phyloP scores from a whole-genome alignment of 192 early-diverging fungal genomes.

The Dissophora ornata region DNA sequence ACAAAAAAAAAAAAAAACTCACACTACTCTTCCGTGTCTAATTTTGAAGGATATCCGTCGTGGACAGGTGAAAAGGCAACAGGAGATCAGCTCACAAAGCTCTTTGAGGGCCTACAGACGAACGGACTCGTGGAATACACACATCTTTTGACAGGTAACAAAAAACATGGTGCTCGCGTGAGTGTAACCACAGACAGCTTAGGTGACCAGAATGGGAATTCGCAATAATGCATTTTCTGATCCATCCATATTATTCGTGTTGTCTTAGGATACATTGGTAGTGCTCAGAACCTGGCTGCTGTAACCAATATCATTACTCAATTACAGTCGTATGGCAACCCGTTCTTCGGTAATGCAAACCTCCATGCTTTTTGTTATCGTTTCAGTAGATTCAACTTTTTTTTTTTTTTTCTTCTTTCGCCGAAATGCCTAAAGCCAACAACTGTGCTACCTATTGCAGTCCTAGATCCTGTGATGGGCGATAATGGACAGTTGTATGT shows the following conservation, averaged over 20 bases:
- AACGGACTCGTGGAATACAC: conserved; percentile 84
- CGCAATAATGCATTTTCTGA: too few relatives aligned
- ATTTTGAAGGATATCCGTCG: conserved; percentile 75
- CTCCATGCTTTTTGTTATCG: too few relatives aligned
- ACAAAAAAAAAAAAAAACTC: too few relatives aligned
- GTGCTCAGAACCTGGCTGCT: conserved; percentile 67
- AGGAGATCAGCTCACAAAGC: conserved; percentile 69
- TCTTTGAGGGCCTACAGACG: conserved; percentile 76
- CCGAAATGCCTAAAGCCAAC: too few relatives aligned
- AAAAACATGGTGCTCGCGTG: too few relatives aligned
- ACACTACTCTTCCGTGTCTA: neutral
- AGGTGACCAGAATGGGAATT: too few relatives aligned
- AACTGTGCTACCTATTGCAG: too few relatives aligned
- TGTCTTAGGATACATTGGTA: conserved; percentile 88
- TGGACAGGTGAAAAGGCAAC: conserved; percentile 78
- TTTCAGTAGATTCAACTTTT: neutral
- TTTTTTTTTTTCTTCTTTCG: neutral
- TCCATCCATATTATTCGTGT: too few relatives aligned
- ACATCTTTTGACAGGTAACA: conserved; percentile 86
- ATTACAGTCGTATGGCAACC: conserved; percentile 59
- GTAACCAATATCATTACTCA: conserved; percentile 66
- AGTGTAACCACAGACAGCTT: too few relatives aligned
- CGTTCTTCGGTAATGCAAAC: conserved; percentile 62
- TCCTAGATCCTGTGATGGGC: conserved; percentile 92
- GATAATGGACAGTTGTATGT: conserved; percentile 90